A percentile compares a stretch with the other conserved stretches of the same genome.
These are phyloP conservation scores for Eucalyptus marginata DNA, from an alignment of 345 rosid genomes.

Conservation along the genomic window DNA sequence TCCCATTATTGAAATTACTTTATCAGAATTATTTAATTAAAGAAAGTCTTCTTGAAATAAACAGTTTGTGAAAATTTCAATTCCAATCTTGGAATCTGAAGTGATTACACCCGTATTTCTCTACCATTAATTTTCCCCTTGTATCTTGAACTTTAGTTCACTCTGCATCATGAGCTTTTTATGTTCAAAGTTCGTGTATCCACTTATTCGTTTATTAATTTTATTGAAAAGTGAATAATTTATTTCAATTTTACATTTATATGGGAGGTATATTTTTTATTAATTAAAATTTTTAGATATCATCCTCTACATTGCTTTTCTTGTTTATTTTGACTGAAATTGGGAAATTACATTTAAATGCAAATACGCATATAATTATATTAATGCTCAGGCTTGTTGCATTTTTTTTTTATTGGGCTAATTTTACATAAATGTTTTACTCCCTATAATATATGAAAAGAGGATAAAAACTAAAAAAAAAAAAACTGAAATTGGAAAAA, in stretches of 20 bases:
- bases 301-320: not conserved
- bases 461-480: not conserved
- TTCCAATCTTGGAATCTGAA: fast-evolving
- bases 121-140: too few species aligned
- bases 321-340: not conserved
- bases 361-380: not conserved
- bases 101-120: too few species aligned
- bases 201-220: not conserved
- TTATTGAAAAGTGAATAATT: too few species aligned
- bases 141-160: too few species aligned
- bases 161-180: not conserved
- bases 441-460: not conserved
- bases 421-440: not conserved
- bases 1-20: too few species aligned
- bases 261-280: too few species aligned
- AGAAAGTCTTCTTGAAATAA: too few species aligned
- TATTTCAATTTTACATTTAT: too few species aligned
- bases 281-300: too few species aligned
- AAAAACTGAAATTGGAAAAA: not conserved
- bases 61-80: too few species aligned
- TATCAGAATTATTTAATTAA: too few species aligned
- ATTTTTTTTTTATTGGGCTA: not conserved
- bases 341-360: not conserved
- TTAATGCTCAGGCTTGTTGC: not conserved
- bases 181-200: not conserved